Conservation (phyloP, 169 alveolate genomes). For the Pseudocohnilembus persalinus region DNA sequence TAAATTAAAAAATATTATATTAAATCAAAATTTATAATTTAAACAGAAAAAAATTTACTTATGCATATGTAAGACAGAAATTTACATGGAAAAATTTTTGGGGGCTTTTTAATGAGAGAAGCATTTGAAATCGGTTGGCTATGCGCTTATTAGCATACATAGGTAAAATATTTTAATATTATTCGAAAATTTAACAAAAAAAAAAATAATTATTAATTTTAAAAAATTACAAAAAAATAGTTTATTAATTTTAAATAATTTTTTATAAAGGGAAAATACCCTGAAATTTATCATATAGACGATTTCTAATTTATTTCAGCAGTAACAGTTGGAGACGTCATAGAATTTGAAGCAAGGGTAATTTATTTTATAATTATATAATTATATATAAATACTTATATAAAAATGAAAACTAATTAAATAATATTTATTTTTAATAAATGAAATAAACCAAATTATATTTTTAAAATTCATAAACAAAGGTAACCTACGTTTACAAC, state of each 20-base stretch:
- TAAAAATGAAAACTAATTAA: too few species aligned
- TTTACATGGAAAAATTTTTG: constrained; percentile 58
- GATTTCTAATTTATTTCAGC: constrained; percentile 46
- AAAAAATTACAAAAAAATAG: too few species aligned
- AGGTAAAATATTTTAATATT: too few species aligned
- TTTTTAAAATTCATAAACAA: constrained; percentile 18
- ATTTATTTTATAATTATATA: too few species aligned
- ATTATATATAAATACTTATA: too few species aligned
- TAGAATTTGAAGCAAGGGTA: constrained; percentile 33
- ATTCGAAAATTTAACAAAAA: too few species aligned
- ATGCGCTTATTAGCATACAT: constrained; percentile 14
- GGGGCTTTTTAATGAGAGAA: constrained; percentile 55
- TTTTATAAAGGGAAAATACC: constrained; percentile 17
- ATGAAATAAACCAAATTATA: constrained; percentile 18
- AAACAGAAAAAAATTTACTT: constrained; percentile 24
- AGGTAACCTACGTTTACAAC: neutral
- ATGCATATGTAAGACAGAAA: constrained; percentile 58
- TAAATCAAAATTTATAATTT: constrained; percentile 5
- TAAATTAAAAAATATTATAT: neutral
- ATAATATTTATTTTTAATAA: too few species aligned
- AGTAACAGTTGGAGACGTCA: constrained; percentile 44
- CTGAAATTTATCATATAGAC: constrained; percentile 35
- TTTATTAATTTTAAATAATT: too few species aligned
- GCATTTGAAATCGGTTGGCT: constrained; percentile 55
- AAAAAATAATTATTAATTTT: too few species aligned